Percentiles rank a stretch among this genome's conserved stretches.
phyloP scores from a whole-genome alignment of 495 filamentous ascomycete genomes.

The Neurospora sp. region DNA sequence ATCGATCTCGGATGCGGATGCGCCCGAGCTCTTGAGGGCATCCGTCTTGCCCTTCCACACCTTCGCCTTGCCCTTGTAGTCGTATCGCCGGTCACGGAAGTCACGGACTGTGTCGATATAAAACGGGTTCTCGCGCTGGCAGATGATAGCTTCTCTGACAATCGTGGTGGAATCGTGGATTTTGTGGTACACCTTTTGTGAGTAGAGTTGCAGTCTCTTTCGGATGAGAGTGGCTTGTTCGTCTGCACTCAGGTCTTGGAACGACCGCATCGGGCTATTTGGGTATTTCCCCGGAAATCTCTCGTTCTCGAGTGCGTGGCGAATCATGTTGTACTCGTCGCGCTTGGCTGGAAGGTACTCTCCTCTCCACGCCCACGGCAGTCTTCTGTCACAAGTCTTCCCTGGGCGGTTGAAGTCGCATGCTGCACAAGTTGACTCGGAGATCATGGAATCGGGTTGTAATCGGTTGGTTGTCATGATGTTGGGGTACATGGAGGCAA shows the following conservation, averaged over 20 bases:
- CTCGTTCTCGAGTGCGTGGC: slow-evolving; percentile 86
- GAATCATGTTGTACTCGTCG: slow-evolving; percentile 99
- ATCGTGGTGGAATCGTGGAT: slow-evolving; percentile 94
- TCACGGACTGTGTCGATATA: slow-evolving; percentile 93
- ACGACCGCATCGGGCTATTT: slow-evolving; percentile 59
- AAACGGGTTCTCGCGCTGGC: slow-evolving; percentile 96
- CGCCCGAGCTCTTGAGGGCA: slow-evolving; percentile 70
- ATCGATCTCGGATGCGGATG: slow-evolving; percentile 67
- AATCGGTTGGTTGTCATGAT: slow-evolving; percentile 99
- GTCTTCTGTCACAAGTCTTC: slow-evolving; percentile 88
- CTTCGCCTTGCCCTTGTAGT: slow-evolving; percentile 97
- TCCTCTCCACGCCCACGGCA: slow-evolving; percentile 98
- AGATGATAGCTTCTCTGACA: slow-evolving; percentile 93
- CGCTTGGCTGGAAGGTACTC: slow-evolving; percentile 93
- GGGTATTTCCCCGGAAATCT: slow-evolving; percentile 69
- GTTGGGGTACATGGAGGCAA: slow-evolving; percentile 99
- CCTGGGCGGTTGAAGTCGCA: slow-evolving; percentile 98
- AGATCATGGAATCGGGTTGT: slow-evolving; percentile 95
- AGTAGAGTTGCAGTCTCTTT: slow-evolving; percentile 85
- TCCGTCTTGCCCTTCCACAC: slow-evolving; percentile 97
- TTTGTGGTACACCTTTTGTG: slow-evolving; percentile 98
- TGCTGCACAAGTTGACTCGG: slow-evolving; percentile 90
- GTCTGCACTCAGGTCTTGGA: slow-evolving; percentile 69
- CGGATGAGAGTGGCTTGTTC: slow-evolving; percentile 76
- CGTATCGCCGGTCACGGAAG: slow-evolving; percentile 92